phyloP scores from a whole-genome alignment of 176 grass and related monocot genomes.

The Cenchrus purpureus region DNA sequence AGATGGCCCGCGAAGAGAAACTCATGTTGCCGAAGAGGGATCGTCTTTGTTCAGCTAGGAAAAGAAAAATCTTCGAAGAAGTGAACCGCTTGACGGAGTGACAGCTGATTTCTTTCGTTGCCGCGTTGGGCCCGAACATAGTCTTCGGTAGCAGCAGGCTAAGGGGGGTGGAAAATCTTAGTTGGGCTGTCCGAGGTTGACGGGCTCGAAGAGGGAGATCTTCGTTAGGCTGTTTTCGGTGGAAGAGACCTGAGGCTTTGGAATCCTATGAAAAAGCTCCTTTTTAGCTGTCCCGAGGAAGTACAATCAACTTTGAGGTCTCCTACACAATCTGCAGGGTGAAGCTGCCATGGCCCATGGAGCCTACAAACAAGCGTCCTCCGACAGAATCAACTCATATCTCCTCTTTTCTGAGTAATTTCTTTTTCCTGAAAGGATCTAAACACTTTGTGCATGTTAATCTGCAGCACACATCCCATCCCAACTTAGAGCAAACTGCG shows the following conservation, averaged over 20 bases:
- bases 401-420: background rate
- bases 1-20: too few relatives aligned
- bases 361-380: background rate
- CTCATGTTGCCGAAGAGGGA: too few relatives aligned
- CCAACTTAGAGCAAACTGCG: background rate
- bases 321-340: background rate
- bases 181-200: too few relatives aligned
- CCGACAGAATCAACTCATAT: background rate
- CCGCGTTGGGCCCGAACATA: too few relatives aligned
- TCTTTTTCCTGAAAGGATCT: background rate
- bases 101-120: too few relatives aligned
- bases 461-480: background rate
- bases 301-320: conserved; percentile 13
- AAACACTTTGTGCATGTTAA: background rate
- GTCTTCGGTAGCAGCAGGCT: too few relatives aligned
- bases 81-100: too few relatives aligned
- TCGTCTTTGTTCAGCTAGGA: too few relatives aligned
- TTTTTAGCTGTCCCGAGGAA: conserved; percentile 24
- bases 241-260: background rate
- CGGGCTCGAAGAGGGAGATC: too few relatives aligned
- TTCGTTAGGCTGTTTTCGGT: too few relatives aligned
- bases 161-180: too few relatives aligned
- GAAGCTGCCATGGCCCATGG: background rate
- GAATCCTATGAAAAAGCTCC: conserved; percentile 11
- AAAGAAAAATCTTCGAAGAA: too few relatives aligned